Evolutionary conservation across 371 early-diverging fungal genomes (phyloP).

Genomic region (Haplosporangium sp.): DNA sequence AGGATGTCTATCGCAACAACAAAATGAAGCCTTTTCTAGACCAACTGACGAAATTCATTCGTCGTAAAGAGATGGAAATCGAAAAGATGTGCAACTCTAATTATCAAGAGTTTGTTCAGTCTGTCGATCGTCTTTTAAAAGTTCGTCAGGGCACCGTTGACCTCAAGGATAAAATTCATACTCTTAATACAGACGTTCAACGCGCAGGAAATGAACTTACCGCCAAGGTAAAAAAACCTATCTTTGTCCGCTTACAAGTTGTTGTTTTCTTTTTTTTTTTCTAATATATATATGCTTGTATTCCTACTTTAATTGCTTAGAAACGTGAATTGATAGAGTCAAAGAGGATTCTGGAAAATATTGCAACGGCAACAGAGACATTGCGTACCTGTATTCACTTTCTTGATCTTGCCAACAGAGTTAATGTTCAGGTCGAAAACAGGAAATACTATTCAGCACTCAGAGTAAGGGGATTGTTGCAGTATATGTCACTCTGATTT

Average conservation of each 20-base stretch:
- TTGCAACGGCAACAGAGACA: slow-evolving; percentile 87
- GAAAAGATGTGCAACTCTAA: slow-evolving; percentile 96
- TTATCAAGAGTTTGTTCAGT: slow-evolving; percentile 97
- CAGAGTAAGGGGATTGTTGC: slow-evolving; percentile 62
- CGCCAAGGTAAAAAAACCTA: slow-evolving; percentile 69
- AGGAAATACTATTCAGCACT: slow-evolving; percentile 93
- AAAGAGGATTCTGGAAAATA: slow-evolving; percentile 85
- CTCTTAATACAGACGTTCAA: slow-evolving; percentile 89
- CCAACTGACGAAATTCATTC: slow-evolving; percentile 83
- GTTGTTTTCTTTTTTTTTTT: too few relatives aligned
- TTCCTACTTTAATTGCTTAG: slow-evolving; percentile 58
- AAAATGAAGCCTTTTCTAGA: slow-evolving; percentile 90
- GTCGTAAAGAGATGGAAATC: slow-evolving; percentile 95
- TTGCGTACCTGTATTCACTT: slow-evolving; percentile 89
- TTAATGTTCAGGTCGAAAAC: slow-evolving; percentile 82
- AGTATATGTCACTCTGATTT: too few relatives aligned
- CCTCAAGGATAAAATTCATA: slow-evolving; percentile 85
- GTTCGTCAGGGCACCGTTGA: slow-evolving; percentile 90
- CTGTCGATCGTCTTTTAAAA: slow-evolving; percentile 94
- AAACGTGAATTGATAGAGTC: slow-evolving; percentile 92
- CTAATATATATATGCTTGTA: too few relatives aligned
- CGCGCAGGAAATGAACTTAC: slow-evolving; percentile 80
- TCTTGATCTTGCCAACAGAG: slow-evolving; percentile 88
- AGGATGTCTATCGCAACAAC: slow-evolving; percentile 88
- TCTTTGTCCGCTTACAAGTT: too few relatives aligned